Percentiles rank a stretch among this genome's conserved stretches.
phyloP scores from a whole-genome alignment of 306 rosid genomes.

The Malus asiatica region DNA sequence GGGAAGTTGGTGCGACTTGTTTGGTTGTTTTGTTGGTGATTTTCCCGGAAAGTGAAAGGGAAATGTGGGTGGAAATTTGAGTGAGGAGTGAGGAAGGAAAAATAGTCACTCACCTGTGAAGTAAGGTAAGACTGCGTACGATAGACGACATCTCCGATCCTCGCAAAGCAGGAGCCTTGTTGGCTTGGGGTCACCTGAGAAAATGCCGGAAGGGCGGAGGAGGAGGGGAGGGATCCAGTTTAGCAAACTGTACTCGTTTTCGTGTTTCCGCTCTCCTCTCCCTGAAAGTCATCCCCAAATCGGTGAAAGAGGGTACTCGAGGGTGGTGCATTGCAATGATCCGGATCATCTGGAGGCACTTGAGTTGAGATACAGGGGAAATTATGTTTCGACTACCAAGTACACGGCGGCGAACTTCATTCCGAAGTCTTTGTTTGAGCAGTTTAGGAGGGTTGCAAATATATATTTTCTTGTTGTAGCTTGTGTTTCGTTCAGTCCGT shows the following conservation, averaged over 20 bases:
- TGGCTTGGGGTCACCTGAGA: background rate
- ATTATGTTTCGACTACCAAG: slow-evolving; percentile 77
- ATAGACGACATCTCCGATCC: no score
- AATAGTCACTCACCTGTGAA: no score
- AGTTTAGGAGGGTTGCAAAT: slow-evolving; percentile 88
- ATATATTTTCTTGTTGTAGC: slow-evolving; percentile 81
- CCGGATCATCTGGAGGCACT: slow-evolving; percentile 39
- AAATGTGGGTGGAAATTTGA: slow-evolving; percentile 13
- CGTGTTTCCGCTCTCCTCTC: slow-evolving; percentile 39
- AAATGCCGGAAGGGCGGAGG: slow-evolving; percentile 50
- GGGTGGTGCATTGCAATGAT: slow-evolving; percentile 68
- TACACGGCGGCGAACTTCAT: slow-evolving; percentile 60
- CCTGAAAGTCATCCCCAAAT: slow-evolving; percentile 49
- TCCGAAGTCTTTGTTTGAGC: slow-evolving; percentile 85
- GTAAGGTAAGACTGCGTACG: no score
- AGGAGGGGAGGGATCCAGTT: slow-evolving; percentile 43
- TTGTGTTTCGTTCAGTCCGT: slow-evolving; percentile 70
- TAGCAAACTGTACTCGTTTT: slow-evolving; percentile 61
- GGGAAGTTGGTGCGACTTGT: slow-evolving; percentile 16
- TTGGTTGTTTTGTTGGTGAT: slow-evolving; percentile 18
- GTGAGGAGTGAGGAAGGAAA: background rate
- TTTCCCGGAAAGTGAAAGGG: slow-evolving; percentile 16
- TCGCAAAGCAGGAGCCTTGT: no score
- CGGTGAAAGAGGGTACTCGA: slow-evolving; percentile 62
- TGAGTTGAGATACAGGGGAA: slow-evolving; percentile 55